These are phyloP conservation scores for Saccharomycopsis phalli DNA, from an alignment of 1,139 yeast genomes.

Conservation along the genomic window DNA sequence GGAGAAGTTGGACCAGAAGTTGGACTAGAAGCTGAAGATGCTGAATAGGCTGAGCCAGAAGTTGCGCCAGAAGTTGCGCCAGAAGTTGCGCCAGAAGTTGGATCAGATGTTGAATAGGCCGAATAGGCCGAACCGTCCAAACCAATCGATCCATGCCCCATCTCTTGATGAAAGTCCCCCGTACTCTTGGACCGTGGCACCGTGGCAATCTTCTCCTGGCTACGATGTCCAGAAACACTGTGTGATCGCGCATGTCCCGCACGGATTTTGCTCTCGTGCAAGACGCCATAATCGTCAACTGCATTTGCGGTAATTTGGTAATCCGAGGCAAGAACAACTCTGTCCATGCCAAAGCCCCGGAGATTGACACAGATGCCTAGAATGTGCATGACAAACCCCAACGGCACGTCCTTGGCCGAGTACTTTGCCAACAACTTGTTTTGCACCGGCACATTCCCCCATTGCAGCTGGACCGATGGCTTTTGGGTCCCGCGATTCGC, in stretches of 20 bases:
- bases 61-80: background rate
- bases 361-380: constrained; percentile 52
- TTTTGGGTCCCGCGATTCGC: background rate
- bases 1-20: too few relatives aligned
- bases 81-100: background rate
- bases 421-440: constrained; percentile 50
- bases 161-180: too few relatives aligned
- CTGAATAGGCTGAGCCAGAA: background rate
- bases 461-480: too few relatives aligned
- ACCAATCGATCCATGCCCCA: too few relatives aligned
- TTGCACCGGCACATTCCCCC: constrained; percentile 43
- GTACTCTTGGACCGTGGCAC: background rate
- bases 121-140: too few relatives aligned
- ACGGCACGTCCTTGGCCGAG: constrained; percentile 58
- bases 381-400: constrained; percentile 57
- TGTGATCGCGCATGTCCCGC: background rate
- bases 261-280: background rate
- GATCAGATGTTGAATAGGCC: background rate
- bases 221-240: constrained; percentile 1
- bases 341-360: constrained; percentile 41
- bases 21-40: too few relatives aligned
- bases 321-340: constrained; percentile 49
- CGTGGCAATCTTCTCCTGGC: too few relatives aligned
- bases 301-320: constrained; percentile 37
- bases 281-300: constrained; percentile 22